These are phyloP conservation scores for Volvox carteri DNA, from an alignment of 163 green algal species.

Conservation along the genomic window DNA sequence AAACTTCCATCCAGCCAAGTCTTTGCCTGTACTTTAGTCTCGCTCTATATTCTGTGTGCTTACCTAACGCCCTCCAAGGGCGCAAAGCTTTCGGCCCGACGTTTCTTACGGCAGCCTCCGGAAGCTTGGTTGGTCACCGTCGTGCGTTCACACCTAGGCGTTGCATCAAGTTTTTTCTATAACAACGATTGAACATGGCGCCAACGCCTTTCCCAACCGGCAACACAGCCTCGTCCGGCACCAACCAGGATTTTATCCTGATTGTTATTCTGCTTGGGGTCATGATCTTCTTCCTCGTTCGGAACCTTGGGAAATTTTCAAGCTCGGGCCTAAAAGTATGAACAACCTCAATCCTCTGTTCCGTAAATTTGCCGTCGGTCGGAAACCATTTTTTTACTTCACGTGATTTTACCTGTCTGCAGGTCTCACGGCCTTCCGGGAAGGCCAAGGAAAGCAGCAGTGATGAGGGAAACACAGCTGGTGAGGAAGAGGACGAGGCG, in stretches of 20 bases:
- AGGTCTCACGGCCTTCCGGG: slow-evolving; percentile 28
- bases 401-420: too few species aligned
- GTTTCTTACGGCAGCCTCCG: background rate
- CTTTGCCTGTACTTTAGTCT: too few species aligned
- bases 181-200: background rate
- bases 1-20: too few species aligned
- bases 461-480: background rate
- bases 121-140: background rate
- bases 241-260: slow-evolving; percentile 22
- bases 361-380: too few species aligned
- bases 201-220: background rate
- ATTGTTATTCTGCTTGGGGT: slow-evolving; percentile 38
- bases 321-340: slow-evolving; percentile 35
- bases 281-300: slow-evolving; percentile 48
- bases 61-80: too few species aligned
- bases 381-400: too few species aligned
- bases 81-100: too few species aligned
- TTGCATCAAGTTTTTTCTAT: background rate
- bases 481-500: slow-evolving; percentile 41
- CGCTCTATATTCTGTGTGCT: too few species aligned
- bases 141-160: background rate
- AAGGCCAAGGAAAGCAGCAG: slow-evolving; percentile 6
- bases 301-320: slow-evolving; percentile 13
- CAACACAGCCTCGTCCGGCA: background rate
- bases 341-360: too few species aligned